Evolutionary conservation across 345 rosid genomes (phyloP), one percentile per base, ranked within the genome.

Genomic region (Linum tenue): DNA sequence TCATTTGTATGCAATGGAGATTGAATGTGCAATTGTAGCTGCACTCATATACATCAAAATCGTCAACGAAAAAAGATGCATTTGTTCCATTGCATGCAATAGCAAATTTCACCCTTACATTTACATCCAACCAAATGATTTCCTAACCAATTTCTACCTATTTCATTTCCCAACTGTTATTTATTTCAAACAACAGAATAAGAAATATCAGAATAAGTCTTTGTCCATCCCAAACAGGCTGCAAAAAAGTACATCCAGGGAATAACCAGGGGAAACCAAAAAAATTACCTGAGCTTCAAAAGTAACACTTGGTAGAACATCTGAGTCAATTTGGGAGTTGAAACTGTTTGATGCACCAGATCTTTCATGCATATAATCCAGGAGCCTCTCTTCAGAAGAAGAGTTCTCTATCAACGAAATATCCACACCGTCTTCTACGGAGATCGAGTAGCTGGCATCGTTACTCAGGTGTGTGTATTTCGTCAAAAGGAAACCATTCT

Each of bases 281-380:
- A 12, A 42, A 62, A n/a, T 58, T 71, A 90, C 99, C 92, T 94
- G 97, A 41, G 95, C 88, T 86, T 94, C 99, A 67, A 94, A 86
- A 53, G 97, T 90, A 64, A 85, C 80, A 81, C 95, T 88, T 72
- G 72, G 85, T 59, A 70, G 65, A 64, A 67, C 60, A 68, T 68
- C 80, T 58, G 78, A 72, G 71, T 88, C 85, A 65, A 63, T 65
- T 71, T 77, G 81, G 58, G 70, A 57, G 50, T 68, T 17, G 70
- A 80, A 69, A 67, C 79, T 61, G 69, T 67, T 76, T 62, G 79
- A 68, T 35, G 55, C 43, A 60, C 75, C 80, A 14, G 78, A 80
- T 67, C 79, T 40, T 74, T 77, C 81, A 62, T 69, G 69, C 66
- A 64, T 67, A 56, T 72, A 67, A 59, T 77, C 82, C 64, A 62